Evolutionary conservation across 2,329 filamentous ascomycete species (phyloP), one percentile per base, ranked within the genome.

Genomic region (Claviceps paspali): DNA sequence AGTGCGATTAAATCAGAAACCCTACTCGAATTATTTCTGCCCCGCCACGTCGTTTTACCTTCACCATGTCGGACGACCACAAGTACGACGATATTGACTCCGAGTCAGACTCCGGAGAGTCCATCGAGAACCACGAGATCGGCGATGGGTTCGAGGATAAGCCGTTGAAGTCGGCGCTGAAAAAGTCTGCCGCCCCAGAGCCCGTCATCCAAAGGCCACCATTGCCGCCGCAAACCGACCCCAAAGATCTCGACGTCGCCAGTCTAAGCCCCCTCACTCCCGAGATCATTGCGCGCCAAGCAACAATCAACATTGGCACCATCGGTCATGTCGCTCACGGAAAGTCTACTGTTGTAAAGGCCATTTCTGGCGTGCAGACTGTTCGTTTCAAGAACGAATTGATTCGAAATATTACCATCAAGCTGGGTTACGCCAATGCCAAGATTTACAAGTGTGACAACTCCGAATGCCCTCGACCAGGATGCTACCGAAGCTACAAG

Each of bases 381-480:
- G 91, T 98, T 56, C 78, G 91, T 50, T 98, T 98, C 73, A 98
- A 98, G 81, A 98, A 96, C 68, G 91, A 98, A 67, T 68, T 95
- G 65, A 92, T 96, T 67, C 76, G 91, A 56, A 98, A 98, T 63
- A 98, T 98, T 56, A 98, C 91, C 54, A 98, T 98, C 71, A 98
- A 98, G 77, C 76, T 98, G 53, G 91, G 91, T 59, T 98, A 98
- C 62, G 91, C 91, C 60, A 98, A 98, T 62, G 91, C 91, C 52
- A 96, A 98, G 67, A 87, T 98, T 62, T 98, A 96, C 79, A 84
- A 95, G 72, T 98, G 91, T 63, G 85, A 95, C 63, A 95, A 84
- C 64, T 60, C 68, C 38, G 79, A 82, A 48, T 98, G 91, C 68
- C 91, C 91, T 42, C 75, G 91, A 52, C 91, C 91, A 46, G 87